Base-by-base conservation (phyloP, 2,329 filamentous ascomycete species). In the Fusarium sp. region DNA sequence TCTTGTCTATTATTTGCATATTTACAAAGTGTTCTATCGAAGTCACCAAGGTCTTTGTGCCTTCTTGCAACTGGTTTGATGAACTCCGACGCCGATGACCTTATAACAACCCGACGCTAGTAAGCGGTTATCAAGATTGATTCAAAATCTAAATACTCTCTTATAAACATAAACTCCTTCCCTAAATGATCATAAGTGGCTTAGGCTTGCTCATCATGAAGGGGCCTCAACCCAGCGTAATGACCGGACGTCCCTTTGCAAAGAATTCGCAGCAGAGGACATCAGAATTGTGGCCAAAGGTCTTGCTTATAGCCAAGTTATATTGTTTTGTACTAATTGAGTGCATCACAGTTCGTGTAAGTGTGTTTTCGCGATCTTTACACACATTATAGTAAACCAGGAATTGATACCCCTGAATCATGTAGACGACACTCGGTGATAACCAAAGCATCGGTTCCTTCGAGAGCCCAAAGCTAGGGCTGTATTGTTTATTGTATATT, bases 401-500 rank as follows among this genome's bases (percentile, higher is more conserved):
- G 6, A 28, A 11, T 10, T 30, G 9, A 18, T 37, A 8, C 46
- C 46, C 46, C 33, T 50, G 46, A 15, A 50, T 37, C 2, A 6
- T 9, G 11, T 13, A 16, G 11, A 50, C 9, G 46, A 38, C 33
- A 50, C 33, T 50, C 12, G 46, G 37, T 18, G n/a, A n/a, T 28
- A 50, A 26, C 6, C 37, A 11, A 6, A 15, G 12, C 4, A 3
- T 5, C 15, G 18, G 33, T 37, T 4, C 26, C 7, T 18, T 16
- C 9, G 3, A n/a, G 4, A 3, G 8, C 10, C 23, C 6, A 13
- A 13, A 26, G 10, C n/a, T 5, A 34, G 10, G 6, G 1, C 5
- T 18, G 10, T 2, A 12, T 34, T 9, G 13, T 36, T 49, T n/a
- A 2, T 2, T 3, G 13, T 7, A 26, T 9, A 15, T 13, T 4